These are phyloP conservation scores for Dictyophora rubrovolvata DNA, from an alignment of 768 basidiomycete genomes.

Conservation along the genomic window DNA sequence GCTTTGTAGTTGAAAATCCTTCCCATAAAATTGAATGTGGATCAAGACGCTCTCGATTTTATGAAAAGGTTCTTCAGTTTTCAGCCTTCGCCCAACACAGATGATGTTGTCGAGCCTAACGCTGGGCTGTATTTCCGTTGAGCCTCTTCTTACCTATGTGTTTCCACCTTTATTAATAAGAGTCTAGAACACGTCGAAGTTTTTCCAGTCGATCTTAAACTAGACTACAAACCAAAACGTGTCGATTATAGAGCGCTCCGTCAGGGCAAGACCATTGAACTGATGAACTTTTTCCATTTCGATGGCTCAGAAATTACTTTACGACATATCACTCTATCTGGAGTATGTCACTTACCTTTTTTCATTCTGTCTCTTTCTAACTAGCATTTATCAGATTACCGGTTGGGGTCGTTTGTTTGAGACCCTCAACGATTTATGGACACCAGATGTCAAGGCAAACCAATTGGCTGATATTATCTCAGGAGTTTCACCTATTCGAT, in stretches of 20 bases:
- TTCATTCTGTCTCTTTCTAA: not conserved
- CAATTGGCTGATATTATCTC: constrained; percentile 96
- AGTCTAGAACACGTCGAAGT: constrained; percentile 84
- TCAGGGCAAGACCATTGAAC: constrained; percentile 85
- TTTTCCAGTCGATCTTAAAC: constrained; percentile 87
- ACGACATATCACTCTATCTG: constrained; percentile 82
- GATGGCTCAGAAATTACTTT: constrained; percentile 98
- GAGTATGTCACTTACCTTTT: constrained; percentile 43
- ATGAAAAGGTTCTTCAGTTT: constrained; percentile 95
- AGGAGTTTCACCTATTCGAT: constrained; percentile 92
- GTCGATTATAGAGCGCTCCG: constrained; percentile 88
- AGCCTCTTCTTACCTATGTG: constrained; percentile 16
- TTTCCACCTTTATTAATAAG: not conserved
- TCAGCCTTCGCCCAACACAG: constrained; percentile 36
- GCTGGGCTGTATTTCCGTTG: constrained; percentile 67
- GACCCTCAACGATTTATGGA: constrained; percentile 95
- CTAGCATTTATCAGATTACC: constrained; percentile 48
- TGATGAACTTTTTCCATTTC: constrained; percentile 99
- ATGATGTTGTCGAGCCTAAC: constrained; percentile 19
- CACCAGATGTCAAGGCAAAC: constrained; percentile 97
- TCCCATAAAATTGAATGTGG: constrained; percentile 86
- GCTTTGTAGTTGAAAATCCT: constrained; percentile 68
- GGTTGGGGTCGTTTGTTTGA: constrained; percentile 90
- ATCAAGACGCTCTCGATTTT: constrained; percentile 98
- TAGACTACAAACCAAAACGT: constrained; percentile 96